Evolutionary conservation across 495 filamentous ascomycete species (phyloP).

Genomic region (Tetracladium marchalianum): DNA sequence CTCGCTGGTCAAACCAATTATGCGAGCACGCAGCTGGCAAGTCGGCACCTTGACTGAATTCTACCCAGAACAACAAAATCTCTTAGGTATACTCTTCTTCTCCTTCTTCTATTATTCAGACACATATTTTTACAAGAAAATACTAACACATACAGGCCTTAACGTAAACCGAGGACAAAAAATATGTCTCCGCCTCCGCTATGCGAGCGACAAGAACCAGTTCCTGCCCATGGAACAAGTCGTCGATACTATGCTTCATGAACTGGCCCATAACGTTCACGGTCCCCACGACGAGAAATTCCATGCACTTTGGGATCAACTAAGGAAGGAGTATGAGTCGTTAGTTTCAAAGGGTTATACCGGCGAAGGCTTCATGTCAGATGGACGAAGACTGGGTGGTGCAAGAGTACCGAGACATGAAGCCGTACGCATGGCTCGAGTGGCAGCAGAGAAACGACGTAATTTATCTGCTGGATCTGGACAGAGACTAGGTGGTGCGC

Average conservation of each 20-base stretch:
- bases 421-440: slow-evolving; percentile 63
- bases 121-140: not conserved
- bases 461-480: slow-evolving; percentile 52
- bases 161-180: slow-evolving; percentile 69
- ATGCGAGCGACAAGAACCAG: slow-evolving; percentile 60
- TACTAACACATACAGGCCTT: slow-evolving; percentile 36
- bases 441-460: slow-evolving; percentile 65
- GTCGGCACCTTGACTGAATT: slow-evolving; percentile 80
- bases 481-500: slow-evolving; percentile 60
- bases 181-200: slow-evolving; percentile 77
- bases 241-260: slow-evolving; percentile 89
- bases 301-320: slow-evolving; percentile 76
- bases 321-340: slow-evolving; percentile 74
- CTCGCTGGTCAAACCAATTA: slow-evolving; percentile 89
- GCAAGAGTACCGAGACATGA: slow-evolving; percentile 59
- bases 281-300: slow-evolving; percentile 79
- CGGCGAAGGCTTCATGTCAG: slow-evolving; percentile 77
- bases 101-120: not conserved
- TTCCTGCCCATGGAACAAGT: slow-evolving; percentile 77
- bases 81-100: slow-evolving; percentile 46
- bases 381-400: slow-evolving; percentile 67
- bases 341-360: slow-evolving; percentile 76
- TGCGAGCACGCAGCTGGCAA: slow-evolving; percentile 75
- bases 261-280: slow-evolving; percentile 81
- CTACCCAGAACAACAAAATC: slow-evolving; percentile 61